phyloP scores from a whole-genome alignment of 192 early-diverging fungal species.

The Backusella liffmaniae region DNA sequence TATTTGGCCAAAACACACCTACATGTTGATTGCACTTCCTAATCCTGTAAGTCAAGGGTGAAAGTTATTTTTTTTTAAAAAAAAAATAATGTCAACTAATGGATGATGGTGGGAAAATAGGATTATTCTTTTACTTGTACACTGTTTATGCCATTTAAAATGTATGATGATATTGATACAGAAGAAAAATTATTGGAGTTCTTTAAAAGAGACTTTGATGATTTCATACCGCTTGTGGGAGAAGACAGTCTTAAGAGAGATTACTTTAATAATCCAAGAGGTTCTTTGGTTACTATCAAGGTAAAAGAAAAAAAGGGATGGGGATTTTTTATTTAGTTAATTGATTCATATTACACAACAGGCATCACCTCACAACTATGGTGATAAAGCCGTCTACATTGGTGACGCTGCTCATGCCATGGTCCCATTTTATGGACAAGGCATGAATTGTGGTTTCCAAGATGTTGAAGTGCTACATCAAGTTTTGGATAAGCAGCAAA shows the following conservation, averaged over 20 bases:
- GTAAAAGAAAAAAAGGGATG: slow-evolving; percentile 34
- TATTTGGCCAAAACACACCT: slow-evolving; percentile 95
- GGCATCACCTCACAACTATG: slow-evolving; percentile 77
- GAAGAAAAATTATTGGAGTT: slow-evolving; percentile 62
- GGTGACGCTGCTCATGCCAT: slow-evolving; percentile 98
- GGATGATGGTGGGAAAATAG: slow-evolving; percentile 27
- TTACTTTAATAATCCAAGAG: slow-evolving; percentile 84
- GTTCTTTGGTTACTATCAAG: slow-evolving; percentile 81
- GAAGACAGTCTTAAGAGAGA: slow-evolving; percentile 65
- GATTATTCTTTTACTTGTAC: slow-evolving; percentile 96
- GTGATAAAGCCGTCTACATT: slow-evolving; percentile 72
- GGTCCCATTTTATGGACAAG: slow-evolving; percentile 98
- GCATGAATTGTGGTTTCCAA: slow-evolving; percentile 99
- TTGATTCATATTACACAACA: background rate
- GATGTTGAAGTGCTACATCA: slow-evolving; percentile 72
- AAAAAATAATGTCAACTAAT: background rate
- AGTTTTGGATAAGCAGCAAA: slow-evolving; percentile 56
- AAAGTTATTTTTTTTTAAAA: too few relatives aligned
- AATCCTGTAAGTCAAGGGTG: slow-evolving; percentile 62
- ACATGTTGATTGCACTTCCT: slow-evolving; percentile 98
- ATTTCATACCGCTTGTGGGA: slow-evolving; percentile 79
- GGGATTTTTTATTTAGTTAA: background rate
- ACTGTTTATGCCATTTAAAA: slow-evolving; percentile 90
- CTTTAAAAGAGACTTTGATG: slow-evolving; percentile 74
- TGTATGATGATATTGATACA: slow-evolving; percentile 73